Evolutionary conservation across 306 rosid species (phyloP).

Genomic region (Amphicarpaea edgeworthii): DNA sequence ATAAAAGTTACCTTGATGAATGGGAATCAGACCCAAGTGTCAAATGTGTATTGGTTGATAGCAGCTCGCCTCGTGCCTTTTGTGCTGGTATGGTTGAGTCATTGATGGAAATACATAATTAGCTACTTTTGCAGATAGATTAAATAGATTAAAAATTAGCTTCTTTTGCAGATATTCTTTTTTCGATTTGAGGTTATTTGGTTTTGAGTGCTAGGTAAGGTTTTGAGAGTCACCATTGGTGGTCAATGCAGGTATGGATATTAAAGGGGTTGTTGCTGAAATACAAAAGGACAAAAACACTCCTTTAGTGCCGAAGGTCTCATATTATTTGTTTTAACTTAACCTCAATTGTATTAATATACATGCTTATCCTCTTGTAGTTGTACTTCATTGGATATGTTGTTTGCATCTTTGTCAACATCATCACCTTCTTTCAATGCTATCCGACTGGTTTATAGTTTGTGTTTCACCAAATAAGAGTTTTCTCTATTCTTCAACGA

Average conservation of each 20-base stretch:
- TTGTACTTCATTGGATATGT: slow-evolving; percentile 47
- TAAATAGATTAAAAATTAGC: slow-evolving; percentile 19
- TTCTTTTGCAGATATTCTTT: slow-evolving; percentile 41
- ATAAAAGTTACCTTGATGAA: slow-evolving; percentile 83
- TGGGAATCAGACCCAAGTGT: slow-evolving; percentile 91
- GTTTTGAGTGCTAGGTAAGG: slow-evolving; percentile 57
- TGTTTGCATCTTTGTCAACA: slow-evolving; percentile 37
- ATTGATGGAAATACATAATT: slow-evolving; percentile 21
- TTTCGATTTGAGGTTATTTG: slow-evolving; percentile 49
- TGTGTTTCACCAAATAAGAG: not conserved
- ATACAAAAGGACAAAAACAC: slow-evolving; percentile 93
- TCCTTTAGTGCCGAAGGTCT: slow-evolving; percentile 95
- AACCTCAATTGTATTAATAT: slow-evolving; percentile 38
- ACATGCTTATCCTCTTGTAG: slow-evolving; percentile 42
- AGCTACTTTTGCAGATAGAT: slow-evolving; percentile 28
- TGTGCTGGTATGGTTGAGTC: slow-evolving; percentile 76
- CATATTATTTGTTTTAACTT: slow-evolving; percentile 53
- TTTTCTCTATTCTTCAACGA: slow-evolving; percentile 33
- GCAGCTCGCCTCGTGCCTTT: slow-evolving; percentile 93
- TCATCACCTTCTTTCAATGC: slow-evolving; percentile 38
- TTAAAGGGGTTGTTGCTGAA: slow-evolving; percentile 99
- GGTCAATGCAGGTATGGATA: slow-evolving; percentile 99
- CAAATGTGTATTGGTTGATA: slow-evolving; percentile 85
- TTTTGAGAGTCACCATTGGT: slow-evolving; percentile 71
- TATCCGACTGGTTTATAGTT: slow-evolving; percentile 18